These are phyloP conservation scores for Sophora flavescens DNA, from an alignment of 306 rosid genomes.

Conservation along the genomic window DNA sequence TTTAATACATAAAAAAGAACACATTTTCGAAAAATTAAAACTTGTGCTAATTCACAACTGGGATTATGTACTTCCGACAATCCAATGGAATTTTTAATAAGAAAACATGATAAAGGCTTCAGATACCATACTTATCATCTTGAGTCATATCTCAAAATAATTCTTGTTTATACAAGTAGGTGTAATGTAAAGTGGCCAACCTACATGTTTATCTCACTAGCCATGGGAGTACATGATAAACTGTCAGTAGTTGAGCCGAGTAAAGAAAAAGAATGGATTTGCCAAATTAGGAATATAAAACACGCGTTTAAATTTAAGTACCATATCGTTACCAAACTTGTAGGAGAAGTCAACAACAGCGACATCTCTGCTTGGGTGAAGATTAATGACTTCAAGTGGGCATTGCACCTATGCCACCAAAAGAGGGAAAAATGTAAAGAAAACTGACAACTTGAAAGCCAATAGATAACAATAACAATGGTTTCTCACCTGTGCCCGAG, in stretches of 20 bases:
- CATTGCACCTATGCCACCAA: constrained; percentile 83
- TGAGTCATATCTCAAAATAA: constrained; percentile 34
- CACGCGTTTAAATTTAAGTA: constrained; percentile 50
- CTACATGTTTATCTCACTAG: constrained; percentile 18
- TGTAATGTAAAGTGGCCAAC: constrained; percentile 2
- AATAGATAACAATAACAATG: constrained; percentile 29
- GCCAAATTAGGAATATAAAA: constrained; percentile 30
- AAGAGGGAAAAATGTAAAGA: constrained; percentile 42
- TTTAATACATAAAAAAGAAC: neutral
- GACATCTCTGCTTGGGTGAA: constrained; percentile 95
- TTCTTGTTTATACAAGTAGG: constrained; percentile 5
- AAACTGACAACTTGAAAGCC: constrained; percentile 22
- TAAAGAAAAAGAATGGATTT: neutral
- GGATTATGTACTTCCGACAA: constrained; percentile 11
- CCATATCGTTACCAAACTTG: constrained; percentile 86
- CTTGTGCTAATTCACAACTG: constrained; percentile 13
- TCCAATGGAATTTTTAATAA: constrained; percentile 16
- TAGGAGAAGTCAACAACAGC: constrained; percentile 97
- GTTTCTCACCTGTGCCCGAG: constrained; percentile 91
- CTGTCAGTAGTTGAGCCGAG: constrained; percentile 5
- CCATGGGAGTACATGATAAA: constrained; percentile 23
- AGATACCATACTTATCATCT: constrained; percentile 11
- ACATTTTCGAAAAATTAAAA: constrained; percentile 4
- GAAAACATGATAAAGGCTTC: constrained; percentile 12
- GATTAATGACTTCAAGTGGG: constrained; percentile 92